Base-by-base conservation (phyloP, 192 early-diverging fungal species). In the Backusella psychrophila region DNA sequence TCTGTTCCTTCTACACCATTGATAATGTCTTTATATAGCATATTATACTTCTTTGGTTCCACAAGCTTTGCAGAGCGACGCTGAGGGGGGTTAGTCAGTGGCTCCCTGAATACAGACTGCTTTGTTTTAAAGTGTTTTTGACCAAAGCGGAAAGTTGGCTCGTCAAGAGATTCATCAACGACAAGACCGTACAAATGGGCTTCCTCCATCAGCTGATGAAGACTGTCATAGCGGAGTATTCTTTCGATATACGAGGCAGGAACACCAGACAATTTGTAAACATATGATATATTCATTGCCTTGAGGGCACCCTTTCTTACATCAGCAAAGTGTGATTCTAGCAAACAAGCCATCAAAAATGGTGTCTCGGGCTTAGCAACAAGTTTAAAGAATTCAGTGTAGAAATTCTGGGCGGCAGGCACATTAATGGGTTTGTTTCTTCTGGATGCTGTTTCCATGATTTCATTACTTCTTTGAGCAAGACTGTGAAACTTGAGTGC, bases 301-400 rank as follows among this genome's bases (percentile, higher is more conserved):
- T 88, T 87, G 9, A 95, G 80, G 9, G 90, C 94, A 6, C 89
- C 88, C 39, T 90, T 86, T 34, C 96, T 92, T 33, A 98, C 87
- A 44, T 85, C 85, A 0, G 82, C 81, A 78, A 98, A 96, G 39
- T 92, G 89, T 36, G 88, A 79, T 79, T 98, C 92, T 52, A 93
- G 73, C 29, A 95, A 77, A 65, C 95, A 96, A 0, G 93, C 94
- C 77, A 96, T 84, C 44, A 97, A 77, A 49, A 92, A 92, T 1
- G 95, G 88, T 3, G 91, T 92, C 1, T 74, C 69, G 0, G 80
- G 76, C 23, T 88, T 84, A 7, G 82, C 87, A 1, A 96, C 72
- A 15, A 87, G 78, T 19, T 91, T 87, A 84, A 98, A 98, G 67
- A 96, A 92, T 39, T 84, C 83, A n/a, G 88, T 82, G 29, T 90